Evolutionary conservation across 2,329 filamentous ascomycete genomes (phyloP).

Genomic region (Westerdykella sp.): DNA sequence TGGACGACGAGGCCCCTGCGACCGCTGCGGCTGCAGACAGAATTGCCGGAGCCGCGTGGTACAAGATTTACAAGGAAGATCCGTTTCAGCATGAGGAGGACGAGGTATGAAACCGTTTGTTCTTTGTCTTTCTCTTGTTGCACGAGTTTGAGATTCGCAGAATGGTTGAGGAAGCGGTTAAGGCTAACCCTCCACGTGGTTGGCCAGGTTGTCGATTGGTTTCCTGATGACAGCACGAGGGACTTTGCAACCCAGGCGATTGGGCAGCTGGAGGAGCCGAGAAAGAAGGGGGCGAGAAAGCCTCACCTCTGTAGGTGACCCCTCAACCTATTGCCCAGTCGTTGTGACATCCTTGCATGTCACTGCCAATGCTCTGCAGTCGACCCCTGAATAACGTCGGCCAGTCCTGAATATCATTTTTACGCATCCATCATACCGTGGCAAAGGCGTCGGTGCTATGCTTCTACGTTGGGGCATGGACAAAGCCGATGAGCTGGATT

Average conservation of each 20-base stretch:
- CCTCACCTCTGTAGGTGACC: slow-evolving; percentile 2
- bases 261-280: background rate
- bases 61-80: slow-evolving; percentile 19
- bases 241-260: slow-evolving; percentile 3
- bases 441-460: slow-evolving; percentile 26
- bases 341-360: background rate
- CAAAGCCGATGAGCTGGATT: slow-evolving; percentile 19
- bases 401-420: slow-evolving; percentile 32
- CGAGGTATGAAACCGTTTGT: slow-evolving; percentile 1
- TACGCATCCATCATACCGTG: slow-evolving; percentile 28
- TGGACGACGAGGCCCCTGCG: slow-evolving; percentile 7
- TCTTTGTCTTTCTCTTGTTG: background rate
- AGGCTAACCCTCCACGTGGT: no score
- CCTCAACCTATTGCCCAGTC: no score
- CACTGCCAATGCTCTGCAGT: background rate
- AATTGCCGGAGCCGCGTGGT: slow-evolving; percentile 26
- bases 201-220: slow-evolving; percentile 1
- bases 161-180: no score
- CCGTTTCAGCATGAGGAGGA: slow-evolving; percentile 10
- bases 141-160: no score
- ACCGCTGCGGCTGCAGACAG: slow-evolving; percentile 10
- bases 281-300: background rate
- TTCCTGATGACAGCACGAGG: slow-evolving; percentile 4
- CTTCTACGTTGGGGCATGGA: slow-evolving; percentile 32
- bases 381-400: background rate